Evolutionary conservation across 2,329 filamentous ascomycete genomes (phyloP), one percentile per base, ranked within the genome.

Genomic region (Paradendryphiella salina): DNA sequence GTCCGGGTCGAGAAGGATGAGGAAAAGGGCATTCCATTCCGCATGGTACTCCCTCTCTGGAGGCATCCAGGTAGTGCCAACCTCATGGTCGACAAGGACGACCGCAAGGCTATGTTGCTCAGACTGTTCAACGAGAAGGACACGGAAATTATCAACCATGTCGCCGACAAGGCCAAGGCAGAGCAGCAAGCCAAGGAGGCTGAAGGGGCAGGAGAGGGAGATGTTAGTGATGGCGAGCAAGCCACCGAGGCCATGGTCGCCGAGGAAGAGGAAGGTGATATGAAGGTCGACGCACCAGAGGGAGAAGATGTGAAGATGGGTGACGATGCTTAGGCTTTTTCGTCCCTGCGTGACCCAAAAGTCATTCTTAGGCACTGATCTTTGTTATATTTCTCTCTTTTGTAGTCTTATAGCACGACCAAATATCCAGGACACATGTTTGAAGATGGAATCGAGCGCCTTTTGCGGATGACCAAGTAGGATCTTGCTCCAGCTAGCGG

Each of bases 21-120:
- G 32, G 78, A 82, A 53, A 79, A 85, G 62, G 84, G 82, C 10
- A 81, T 86, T 57, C 77, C 75, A 67, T 93, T 97, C 77, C 80
- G 84, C 20, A 90, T 96, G 84, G 89, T 93, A 1, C 81, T 99
- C 14, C 94, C 94, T 3, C 78, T 99, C 21, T 99, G 94, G 94
- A 88, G 95, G 75, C 95, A 91, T 70, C 83, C 96, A 54, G 86
- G 92, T 63, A 93, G 88, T 15, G 80, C 97, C 52, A 99, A 99
- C 73, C 83, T 99, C 46, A 99, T 99, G 94, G 80, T 99, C 67
- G 93, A 94, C 41, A 99, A 99, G 78, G 94, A 99, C 73, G 94
- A 99, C 60, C 85, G 94, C 13, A 87, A 74, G 67, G 94, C 94
- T 1, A 95, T 97, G 90, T 77, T 97, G 62, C 79, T 97, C 57